phyloP scores from a whole-genome alignment of 257 asterid genomes.

The Ballota nigra region DNA sequence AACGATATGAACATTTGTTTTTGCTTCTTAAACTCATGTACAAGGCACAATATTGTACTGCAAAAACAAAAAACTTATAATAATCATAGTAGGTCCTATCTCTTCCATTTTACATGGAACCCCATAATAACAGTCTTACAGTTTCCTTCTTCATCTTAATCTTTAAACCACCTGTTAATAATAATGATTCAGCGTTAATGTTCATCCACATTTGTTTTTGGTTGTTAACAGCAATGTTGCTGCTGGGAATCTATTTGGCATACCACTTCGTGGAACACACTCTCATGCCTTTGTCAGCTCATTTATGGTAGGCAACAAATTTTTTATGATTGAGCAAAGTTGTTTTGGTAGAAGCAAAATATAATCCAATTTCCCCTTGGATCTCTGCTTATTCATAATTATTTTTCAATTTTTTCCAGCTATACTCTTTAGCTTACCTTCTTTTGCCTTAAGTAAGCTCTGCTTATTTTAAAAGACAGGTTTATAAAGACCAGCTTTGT shows the following conservation, averaged over 20 bases:
- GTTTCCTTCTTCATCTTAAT: background rate
- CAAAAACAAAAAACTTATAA: background rate
- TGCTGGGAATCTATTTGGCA: slow-evolving; percentile 95
- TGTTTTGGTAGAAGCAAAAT: background rate
- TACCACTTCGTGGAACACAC: slow-evolving; percentile 98
- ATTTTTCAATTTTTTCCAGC: background rate
- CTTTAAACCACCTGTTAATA: slow-evolving; percentile 10
- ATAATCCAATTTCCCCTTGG: background rate
- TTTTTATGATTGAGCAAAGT: slow-evolving; percentile 6
- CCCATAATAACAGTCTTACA: background rate
- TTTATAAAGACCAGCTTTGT: background rate
- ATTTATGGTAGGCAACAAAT: slow-evolving; percentile 63
- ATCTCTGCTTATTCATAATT: background rate
- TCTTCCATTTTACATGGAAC: slow-evolving; percentile 8
- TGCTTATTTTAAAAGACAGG: slow-evolving; percentile 10
- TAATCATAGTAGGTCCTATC: background rate
- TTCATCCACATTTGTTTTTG: slow-evolving; percentile 24
- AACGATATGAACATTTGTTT: background rate
- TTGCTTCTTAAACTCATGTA: background rate
- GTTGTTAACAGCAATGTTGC: slow-evolving; percentile 77
- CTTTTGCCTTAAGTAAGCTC: slow-evolving; percentile 3
- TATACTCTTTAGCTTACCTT: background rate
- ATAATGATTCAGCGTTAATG: slow-evolving; percentile 3
- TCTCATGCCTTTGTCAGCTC: slow-evolving; percentile 99
- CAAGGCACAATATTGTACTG: background rate